Percentiles rank a stretch among this genome's conserved stretches.
Conservation (phyloP, 345 rosid species). For the Syzygium grande region DNA sequence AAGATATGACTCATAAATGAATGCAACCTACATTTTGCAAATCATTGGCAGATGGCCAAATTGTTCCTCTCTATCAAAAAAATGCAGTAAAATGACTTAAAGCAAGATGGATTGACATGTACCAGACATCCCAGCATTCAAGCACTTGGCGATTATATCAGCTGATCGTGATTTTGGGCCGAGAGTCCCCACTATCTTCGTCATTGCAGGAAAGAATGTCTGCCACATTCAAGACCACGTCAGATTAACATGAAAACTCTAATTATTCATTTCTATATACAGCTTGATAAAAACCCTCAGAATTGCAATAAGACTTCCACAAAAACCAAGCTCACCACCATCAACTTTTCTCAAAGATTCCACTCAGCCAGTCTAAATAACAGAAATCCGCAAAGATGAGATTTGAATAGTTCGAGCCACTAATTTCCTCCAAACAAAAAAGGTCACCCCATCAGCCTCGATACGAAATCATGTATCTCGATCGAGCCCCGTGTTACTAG, state of each 20-base stretch:
- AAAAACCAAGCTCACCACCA: neutral
- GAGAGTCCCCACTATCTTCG: constrained; percentile 71
- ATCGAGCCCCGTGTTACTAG: neutral
- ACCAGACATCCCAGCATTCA: constrained; percentile 78
- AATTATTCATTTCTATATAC: neutral
- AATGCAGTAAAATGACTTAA: neutral
- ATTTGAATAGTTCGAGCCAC: neutral
- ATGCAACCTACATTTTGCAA: neutral
- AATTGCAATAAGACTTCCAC: neutral
- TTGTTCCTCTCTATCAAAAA: neutral
- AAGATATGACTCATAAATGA: neutral
- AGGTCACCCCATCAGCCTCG: neutral
- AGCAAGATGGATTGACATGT: neutral
- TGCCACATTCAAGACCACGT: constrained; percentile 6
- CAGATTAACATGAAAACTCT: neutral
- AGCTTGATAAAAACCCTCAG: neutral
- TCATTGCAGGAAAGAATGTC: constrained; percentile 65
- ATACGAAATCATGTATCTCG: neutral
- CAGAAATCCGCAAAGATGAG: neutral
- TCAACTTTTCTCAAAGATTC: neutral
- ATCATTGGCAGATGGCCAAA: neutral
- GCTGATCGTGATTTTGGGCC: constrained; percentile 46
- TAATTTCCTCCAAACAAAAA: neutral
- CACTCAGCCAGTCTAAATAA: neutral
- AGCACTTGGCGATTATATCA: constrained; percentile 39